phyloP scores from a whole-genome alignment of 345 rosid genomes.

The Fremontodendron californicum region DNA sequence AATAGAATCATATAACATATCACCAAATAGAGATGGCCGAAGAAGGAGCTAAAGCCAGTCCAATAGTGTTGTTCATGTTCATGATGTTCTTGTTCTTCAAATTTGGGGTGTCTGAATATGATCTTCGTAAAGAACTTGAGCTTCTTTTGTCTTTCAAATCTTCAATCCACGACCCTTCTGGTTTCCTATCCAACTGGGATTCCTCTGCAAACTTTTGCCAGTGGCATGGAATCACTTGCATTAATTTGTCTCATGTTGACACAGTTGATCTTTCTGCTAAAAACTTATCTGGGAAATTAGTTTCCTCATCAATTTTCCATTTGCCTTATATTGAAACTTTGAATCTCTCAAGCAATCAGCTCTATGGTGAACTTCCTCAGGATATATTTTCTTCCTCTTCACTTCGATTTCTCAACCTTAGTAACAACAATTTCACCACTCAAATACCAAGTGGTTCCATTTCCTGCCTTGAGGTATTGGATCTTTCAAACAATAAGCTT shows the following conservation, averaged over 20 bases:
- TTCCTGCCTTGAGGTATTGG: conserved; percentile 47
- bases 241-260: conserved; percentile 39
- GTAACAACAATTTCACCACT: conserved; percentile 82
- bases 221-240: conserved; percentile 73
- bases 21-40: conserved; percentile 25
- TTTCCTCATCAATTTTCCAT: conserved; percentile 40
- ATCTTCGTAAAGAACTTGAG: conserved; percentile 48
- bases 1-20: neutral
- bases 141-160: conserved; percentile 64
- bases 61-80: conserved; percentile 17
- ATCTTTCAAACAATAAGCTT: conserved; percentile 78
- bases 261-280: conserved; percentile 48
- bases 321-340: conserved; percentile 47
- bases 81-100: conserved; percentile 33
- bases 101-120: conserved; percentile 17
- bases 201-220: conserved; percentile 47
- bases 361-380: conserved; percentile 49
- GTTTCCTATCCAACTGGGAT: conserved; percentile 60
- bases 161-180: conserved; percentile 56
- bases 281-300: conserved; percentile 53
- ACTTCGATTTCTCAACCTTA: conserved; percentile 62
- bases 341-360: conserved; percentile 60
- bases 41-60: conserved; percentile 16
- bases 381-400: conserved; percentile 50
- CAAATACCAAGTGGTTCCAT: conserved; percentile 29